Conservation (phyloP, 805 yeast species). For the Metschnikowia bowlesiae region DNA sequence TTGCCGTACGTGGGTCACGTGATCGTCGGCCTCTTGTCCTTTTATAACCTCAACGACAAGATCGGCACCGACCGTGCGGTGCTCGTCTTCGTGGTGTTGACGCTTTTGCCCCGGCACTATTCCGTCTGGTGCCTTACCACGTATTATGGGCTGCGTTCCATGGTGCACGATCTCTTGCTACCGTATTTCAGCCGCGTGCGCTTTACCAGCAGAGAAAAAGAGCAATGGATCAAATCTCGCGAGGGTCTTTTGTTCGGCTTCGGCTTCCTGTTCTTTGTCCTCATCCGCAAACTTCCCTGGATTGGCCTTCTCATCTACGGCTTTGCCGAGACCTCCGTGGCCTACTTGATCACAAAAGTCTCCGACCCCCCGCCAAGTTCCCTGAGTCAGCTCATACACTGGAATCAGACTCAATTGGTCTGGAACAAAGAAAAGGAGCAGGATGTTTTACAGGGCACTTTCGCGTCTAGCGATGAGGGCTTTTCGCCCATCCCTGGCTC, state of each 20-base stretch:
- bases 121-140: slow-evolving; percentile 37
- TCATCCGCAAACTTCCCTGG: slow-evolving; percentile 40
- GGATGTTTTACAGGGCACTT: slow-evolving; percentile 20
- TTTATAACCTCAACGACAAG: slow-evolving; percentile 39
- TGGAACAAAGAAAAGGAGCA: slow-evolving; percentile 25
- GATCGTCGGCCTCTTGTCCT: slow-evolving; percentile 40
- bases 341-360: slow-evolving; percentile 50
- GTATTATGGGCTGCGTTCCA: slow-evolving; percentile 44
- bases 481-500: slow-evolving; percentile 26
- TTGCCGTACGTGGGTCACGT: slow-evolving; percentile 42
- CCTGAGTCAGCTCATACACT: slow-evolving; percentile 22
- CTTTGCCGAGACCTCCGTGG: slow-evolving; percentile 50
- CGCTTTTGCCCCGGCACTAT: slow-evolving; percentile 31
- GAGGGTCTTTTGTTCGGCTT: slow-evolving; percentile 56
- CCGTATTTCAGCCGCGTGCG: slow-evolving; percentile 50
- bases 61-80: slow-evolving; percentile 46
- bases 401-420: slow-evolving; percentile 29
- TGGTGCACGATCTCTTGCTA: slow-evolving; percentile 42
- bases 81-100: slow-evolving; percentile 30
- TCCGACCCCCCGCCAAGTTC: slow-evolving; percentile 41
- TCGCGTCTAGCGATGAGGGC: slow-evolving; percentile 19
- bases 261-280: slow-evolving; percentile 43
- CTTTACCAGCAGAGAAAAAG: slow-evolving; percentile 37
- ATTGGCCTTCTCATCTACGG: slow-evolving; percentile 47
- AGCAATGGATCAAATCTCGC: slow-evolving; percentile 49